A percentile compares a stretch with the other conserved stretches of the same genome.
These are phyloP conservation scores for Lathyrus oleraceus DNA, from an alignment of 306 rosid genomes.

Conservation along the genomic window DNA sequence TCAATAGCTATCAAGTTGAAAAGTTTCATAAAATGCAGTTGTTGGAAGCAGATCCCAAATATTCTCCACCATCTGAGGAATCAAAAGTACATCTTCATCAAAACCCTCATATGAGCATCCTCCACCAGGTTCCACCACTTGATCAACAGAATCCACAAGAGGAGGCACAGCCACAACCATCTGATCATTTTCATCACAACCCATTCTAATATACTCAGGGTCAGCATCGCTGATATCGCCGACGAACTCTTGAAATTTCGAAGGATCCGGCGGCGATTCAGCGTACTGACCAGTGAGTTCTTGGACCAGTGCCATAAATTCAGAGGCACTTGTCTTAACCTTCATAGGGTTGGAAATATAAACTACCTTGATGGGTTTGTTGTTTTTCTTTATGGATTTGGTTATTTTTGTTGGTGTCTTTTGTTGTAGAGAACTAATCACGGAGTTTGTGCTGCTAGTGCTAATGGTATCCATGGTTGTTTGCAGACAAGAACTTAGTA, in stretches of 20 bases:
- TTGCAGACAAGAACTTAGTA: not conserved
- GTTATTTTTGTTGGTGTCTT: constrained; percentile 35
- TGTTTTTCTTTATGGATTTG: constrained; percentile 35
- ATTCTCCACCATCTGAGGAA: constrained; percentile 58
- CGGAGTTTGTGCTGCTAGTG: constrained; percentile 9
- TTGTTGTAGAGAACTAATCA: constrained; percentile 34
- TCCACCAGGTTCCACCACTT: not conserved
- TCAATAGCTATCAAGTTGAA: constrained; percentile 38
- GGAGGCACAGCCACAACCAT: constrained; percentile 20
- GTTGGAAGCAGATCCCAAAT: constrained; percentile 39
- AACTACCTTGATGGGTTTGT: constrained; percentile 56
- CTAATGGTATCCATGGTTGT: constrained; percentile 35
- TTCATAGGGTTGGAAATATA: constrained; percentile 82
- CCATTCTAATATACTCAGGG: not conserved
- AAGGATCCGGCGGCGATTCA: constrained; percentile 60
- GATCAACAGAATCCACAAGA: constrained; percentile 17
- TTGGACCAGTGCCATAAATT: constrained; percentile 67
- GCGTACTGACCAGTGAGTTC: constrained; percentile 79
- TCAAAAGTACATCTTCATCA: constrained; percentile 50
- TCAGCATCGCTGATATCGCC: not conserved
- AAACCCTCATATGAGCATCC: constrained; percentile 32
- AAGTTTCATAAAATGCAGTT: constrained; percentile 42
- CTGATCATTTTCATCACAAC: not conserved
- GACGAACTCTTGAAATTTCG: constrained; percentile 22
- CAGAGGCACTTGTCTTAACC: constrained; percentile 57